A percentile compares a stretch with the other conserved stretches of the same genome.
These are phyloP conservation scores for Colletotrichum lupini DNA, from an alignment of 2,329 filamentous ascomycete species.

Conservation along the genomic window DNA sequence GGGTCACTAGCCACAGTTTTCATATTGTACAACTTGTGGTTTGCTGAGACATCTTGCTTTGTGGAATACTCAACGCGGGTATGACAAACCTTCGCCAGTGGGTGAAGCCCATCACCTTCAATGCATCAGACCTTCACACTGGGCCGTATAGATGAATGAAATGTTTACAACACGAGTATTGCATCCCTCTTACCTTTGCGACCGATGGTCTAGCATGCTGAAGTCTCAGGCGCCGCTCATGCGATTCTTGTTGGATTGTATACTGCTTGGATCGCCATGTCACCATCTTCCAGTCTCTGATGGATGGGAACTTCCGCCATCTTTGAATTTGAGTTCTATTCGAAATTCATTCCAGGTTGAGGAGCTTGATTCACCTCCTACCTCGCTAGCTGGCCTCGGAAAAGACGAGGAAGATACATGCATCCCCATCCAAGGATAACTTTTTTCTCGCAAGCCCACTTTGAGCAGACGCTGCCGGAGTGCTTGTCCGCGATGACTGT, in stretches of 20 bases:
- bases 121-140: not conserved
- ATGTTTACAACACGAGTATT: not conserved
- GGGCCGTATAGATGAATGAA: not conserved
- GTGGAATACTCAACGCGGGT: not conserved
- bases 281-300: constrained; percentile 33
- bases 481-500: not conserved
- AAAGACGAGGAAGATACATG: not conserved
- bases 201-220: not conserved
- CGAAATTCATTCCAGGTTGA: constrained; percentile 21
- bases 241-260: not conserved
- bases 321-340: constrained; percentile 50
- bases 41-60: not conserved
- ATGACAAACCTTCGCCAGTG: not conserved
- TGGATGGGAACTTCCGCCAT: constrained; percentile 43
- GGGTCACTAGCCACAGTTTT: not conserved
- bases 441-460: constrained; percentile 8
- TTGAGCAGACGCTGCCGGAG: not conserved
- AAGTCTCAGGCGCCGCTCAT: no score
- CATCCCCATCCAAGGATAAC: constrained; percentile 12
- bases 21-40: not conserved
- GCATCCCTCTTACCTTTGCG: not conserved
- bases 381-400: not conserved
- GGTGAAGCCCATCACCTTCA: not conserved
- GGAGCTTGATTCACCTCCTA: not conserved
- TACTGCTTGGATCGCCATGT: constrained; percentile 22